Percentiles rank a stretch among this genome's conserved stretches.
Conservation (phyloP, 2,329 filamentous ascomycete species). For the Rutstroemia sp. region DNA sequence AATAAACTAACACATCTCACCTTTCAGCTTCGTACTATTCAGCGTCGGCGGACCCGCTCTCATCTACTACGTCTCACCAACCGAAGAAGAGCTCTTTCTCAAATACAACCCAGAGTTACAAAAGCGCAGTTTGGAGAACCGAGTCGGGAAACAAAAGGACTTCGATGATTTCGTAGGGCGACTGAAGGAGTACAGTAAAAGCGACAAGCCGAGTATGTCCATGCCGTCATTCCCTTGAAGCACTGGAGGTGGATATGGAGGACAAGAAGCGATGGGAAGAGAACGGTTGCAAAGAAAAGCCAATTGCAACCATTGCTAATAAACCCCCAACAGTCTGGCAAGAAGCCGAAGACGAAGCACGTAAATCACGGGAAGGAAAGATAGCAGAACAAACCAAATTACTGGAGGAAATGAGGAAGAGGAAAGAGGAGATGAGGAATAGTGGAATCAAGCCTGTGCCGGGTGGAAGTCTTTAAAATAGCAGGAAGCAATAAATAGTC, state of each 20-base stretch:
- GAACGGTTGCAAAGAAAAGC: not conserved
- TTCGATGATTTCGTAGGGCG: constrained; percentile 81
- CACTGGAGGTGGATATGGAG: too few species aligned
- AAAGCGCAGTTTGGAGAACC: constrained; percentile 73
- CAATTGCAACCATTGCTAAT: not conserved
- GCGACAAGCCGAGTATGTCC: constrained; percentile 77
- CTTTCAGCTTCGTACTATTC: constrained; percentile 58
- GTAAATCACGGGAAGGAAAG: constrained; percentile 31
- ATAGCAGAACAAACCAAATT: constrained; percentile 30
- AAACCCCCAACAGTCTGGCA: constrained; percentile 35
- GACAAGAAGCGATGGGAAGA: not conserved
- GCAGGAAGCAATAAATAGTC: not conserved
- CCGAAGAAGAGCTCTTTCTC: constrained; percentile 87
- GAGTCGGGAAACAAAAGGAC: constrained; percentile 69
- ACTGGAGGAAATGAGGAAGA: constrained; percentile 33
- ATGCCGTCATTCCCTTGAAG: not conserved
- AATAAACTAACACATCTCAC: constrained; percentile 8
- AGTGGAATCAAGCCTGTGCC: constrained; percentile 16
- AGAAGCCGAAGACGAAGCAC: constrained; percentile 35
- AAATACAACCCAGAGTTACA: constrained; percentile 94
- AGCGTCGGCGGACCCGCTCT: constrained; percentile 81
- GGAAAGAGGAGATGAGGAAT: constrained; percentile 36
- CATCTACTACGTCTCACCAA: constrained; percentile 71
- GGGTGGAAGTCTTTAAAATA: constrained; percentile 21
- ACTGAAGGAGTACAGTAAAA: constrained; percentile 85